Evolutionary conservation across 768 basidiomycete species (phyloP), one percentile per base, ranked within the genome.

Genomic region (Mycena rosella): DNA sequence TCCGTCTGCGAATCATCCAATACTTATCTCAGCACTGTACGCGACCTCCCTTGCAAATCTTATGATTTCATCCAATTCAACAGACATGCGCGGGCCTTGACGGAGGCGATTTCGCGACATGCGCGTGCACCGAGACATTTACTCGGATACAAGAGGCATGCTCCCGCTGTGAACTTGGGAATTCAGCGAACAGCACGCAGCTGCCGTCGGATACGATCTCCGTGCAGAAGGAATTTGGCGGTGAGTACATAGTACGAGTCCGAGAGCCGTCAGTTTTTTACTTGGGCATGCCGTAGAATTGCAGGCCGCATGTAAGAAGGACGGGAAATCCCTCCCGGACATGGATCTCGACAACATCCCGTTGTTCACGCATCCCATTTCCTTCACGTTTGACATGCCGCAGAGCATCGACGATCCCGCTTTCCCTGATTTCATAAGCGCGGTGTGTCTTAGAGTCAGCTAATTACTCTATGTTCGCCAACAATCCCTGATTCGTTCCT

Each of bases 71-170:
- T n/a, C n/a, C n/a, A n/a, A n/a, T n/a, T n/a, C n/a, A n/a, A 13
- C 32, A 63, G 61, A 44, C 53, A 5, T 63, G 63, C 36, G 38
- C 24, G 17, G 15, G 11, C 11, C 18, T 20, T 26, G 45, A 44
- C n/a, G 20, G 17, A 18, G 7, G 34, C 22, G 13, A 8, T 22
- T 17, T 18, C 9, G 62, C 56, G 29, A 53, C 62, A n/a, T 64
- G 63, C 27, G 63, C 45, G 7, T 64, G 63, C n/a, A 55, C 47
- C 24, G 34, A n/a, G n/a, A n/a, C n/a, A n/a, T n/a, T n/a, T n/a
- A 48, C 36, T 17, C 24, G 6, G 56, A 38, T 7, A 5, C 53
- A 55, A 56, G 32, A 64, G 51, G 36, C 29, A 2, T 64, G 63
- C 47, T 44, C 54, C 26, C 44, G 47, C 2, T 64, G 63, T 47